Base-by-base conservation (phyloP, 169 alveolate species). In the Eimeria necatrix region DNA sequence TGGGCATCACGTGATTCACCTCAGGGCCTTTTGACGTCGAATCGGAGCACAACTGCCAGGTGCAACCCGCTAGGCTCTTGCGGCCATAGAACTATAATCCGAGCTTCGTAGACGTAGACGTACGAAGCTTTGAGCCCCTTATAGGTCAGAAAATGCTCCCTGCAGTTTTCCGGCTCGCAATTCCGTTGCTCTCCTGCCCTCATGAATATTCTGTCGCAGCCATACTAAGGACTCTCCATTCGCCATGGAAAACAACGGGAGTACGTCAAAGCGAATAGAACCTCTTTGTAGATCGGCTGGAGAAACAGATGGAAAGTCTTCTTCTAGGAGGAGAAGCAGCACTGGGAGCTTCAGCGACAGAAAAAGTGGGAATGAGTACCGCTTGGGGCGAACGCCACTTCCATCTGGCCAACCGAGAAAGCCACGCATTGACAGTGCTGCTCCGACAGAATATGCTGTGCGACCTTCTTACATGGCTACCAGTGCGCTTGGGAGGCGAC, bases 401-500 rank as follows among this genome's bases (percentile, higher is more conserved):
- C 51, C 70, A 80, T 2, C 51, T 10, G 71, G 10, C 70, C 71
- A 51, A 26, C n/a, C 59, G 73, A 68, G 26, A 60, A 80, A 80
- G 71, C 51, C 71, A 24, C 71, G 89, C 53, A 32, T 10, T 32
- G 32, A 16, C 90, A 53, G 41, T 16, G 74, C 74, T 53, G 70
- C 90, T 53, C 90, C 70, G 14, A 16, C 51, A 9, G 53, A 68
- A 16, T 52, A 6, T 53, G 41, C 41, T 81, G 26, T 51, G 26
- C 51, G 90, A 24, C 73, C 73, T 9, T 81, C 90, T 51, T 56
- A 56, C 56, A 53, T 81, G 32, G 74, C 49, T 24, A 48, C 90
- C 32, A 56, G 53, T 32, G 90, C 90, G 32, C 73, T 56, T 81
- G 90, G 90, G 14, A n/a, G 90, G 74, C 74, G 90, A 53, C 46